Conservation (phyloP, 768 basidiomycete species). For the Mycena crocata region DNA sequence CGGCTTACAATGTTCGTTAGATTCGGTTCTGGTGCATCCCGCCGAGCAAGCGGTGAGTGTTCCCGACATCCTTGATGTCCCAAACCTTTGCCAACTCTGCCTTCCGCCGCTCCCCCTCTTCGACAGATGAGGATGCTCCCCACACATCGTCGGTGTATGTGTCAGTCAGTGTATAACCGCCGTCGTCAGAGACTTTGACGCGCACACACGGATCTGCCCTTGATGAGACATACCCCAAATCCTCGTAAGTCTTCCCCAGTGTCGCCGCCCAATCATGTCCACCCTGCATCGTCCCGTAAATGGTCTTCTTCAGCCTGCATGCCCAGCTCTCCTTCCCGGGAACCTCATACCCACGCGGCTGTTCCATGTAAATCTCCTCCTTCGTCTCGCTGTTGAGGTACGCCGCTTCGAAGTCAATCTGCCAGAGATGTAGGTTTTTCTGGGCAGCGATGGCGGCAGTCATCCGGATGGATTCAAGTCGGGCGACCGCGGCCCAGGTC, state of each 20-base stretch:
- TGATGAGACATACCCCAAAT: slow-evolving; percentile 18
- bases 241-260: slow-evolving; percentile 16
- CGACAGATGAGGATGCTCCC: slow-evolving; percentile 6
- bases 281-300: slow-evolving; percentile 29
- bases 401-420: slow-evolving; percentile 15
- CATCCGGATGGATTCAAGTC: slow-evolving; percentile 11
- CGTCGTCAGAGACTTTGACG: slow-evolving; percentile 9
- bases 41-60: slow-evolving; percentile 10
- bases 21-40: too few species aligned
- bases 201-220: slow-evolving; percentile 21
- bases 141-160: slow-evolving; percentile 20
- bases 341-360: slow-evolving; percentile 5
- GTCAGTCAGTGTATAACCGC: slow-evolving; percentile 2
- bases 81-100: slow-evolving; percentile 16
- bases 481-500: slow-evolving; percentile 3
- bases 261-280: slow-evolving; percentile 23
- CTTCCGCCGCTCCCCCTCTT: neutral
- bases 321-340: slow-evolving; percentile 12
- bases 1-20: too few species aligned
- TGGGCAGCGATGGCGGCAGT: slow-evolving; percentile 6
- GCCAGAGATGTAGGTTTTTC: slow-evolving; percentile 9
- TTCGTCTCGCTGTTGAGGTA: slow-evolving; percentile 4
- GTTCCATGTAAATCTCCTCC: slow-evolving; percentile 11
- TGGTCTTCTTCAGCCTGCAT: slow-evolving; percentile 13
- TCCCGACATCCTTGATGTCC: slow-evolving; percentile 24